Percentiles rank a stretch among this genome's conserved stretches.
Conservation (phyloP, 2,329 filamentous ascomycete genomes). For the Elsinoe australis region DNA sequence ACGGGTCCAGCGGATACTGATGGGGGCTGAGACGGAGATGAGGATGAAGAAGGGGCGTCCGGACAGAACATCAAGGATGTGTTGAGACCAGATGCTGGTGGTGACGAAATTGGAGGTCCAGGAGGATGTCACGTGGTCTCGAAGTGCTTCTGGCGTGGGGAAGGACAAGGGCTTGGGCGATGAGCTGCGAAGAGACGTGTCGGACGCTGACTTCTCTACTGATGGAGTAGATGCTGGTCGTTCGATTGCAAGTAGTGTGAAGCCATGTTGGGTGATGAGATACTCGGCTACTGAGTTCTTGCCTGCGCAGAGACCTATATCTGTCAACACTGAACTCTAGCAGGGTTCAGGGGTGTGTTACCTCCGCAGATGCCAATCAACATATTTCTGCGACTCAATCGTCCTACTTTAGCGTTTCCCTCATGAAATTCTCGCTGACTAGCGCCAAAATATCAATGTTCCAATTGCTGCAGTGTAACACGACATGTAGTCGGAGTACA, state of each 20-base stretch:
- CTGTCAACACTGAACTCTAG: too few relatives aligned
- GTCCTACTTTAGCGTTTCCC: too few relatives aligned
- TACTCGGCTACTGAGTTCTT: slow-evolving; percentile 87
- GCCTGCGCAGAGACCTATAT: slow-evolving; percentile 78
- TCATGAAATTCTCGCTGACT: too few relatives aligned
- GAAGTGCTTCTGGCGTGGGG: slow-evolving; percentile 55
- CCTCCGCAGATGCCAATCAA: slow-evolving; percentile 70
- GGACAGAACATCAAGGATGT: slow-evolving; percentile 64
- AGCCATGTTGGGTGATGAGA: slow-evolving; percentile 74
- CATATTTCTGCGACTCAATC: slow-evolving; percentile 45
- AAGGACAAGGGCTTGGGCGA: slow-evolving; percentile 41
- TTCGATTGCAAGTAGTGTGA: slow-evolving; percentile 61
- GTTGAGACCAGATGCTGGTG: slow-evolving; percentile 69
- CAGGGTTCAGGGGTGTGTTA: slow-evolving; percentile 29
- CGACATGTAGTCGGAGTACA: too few relatives aligned
- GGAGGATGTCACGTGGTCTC: slow-evolving; percentile 76
- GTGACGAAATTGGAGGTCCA: slow-evolving; percentile 84
- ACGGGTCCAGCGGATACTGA: slow-evolving; percentile 74
- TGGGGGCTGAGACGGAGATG: slow-evolving; percentile 82
- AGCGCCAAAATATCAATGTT: too few relatives aligned
- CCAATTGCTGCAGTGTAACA: too few relatives aligned
- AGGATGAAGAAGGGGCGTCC: slow-evolving; percentile 88
- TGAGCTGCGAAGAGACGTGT: slow-evolving; percentile 26
- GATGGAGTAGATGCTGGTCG: slow-evolving; percentile 32
- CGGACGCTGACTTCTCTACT: slow-evolving; percentile 39